phyloP scores from a whole-genome alignment of 495 filamentous ascomycete genomes.

The Talaromyces borbonicus region DNA sequence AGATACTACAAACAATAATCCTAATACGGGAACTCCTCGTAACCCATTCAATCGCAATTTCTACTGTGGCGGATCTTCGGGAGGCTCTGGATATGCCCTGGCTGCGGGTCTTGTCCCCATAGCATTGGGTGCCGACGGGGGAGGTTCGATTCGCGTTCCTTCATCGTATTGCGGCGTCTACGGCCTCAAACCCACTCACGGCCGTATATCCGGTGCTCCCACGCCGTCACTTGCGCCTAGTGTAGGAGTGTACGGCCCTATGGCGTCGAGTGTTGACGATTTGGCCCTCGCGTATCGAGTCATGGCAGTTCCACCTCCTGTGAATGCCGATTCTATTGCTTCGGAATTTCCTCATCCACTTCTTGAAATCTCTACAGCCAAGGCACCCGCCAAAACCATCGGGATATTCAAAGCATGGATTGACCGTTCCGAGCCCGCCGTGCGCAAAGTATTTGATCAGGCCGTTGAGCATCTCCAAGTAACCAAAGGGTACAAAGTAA shows the following conservation, averaged over 20 bases:
- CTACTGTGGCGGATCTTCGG: slow-evolving; percentile 85
- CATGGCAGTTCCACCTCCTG: slow-evolving; percentile 62
- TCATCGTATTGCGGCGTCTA: slow-evolving; percentile 76
- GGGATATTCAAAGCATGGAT: slow-evolving; percentile 75
- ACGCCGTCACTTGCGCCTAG: slow-evolving; percentile 50
- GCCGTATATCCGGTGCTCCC: slow-evolving; percentile 58
- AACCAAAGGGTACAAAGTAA: slow-evolving; percentile 50
- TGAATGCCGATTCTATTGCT: slow-evolving; percentile 33
- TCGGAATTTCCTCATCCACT: slow-evolving; percentile 40
- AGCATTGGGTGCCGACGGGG: slow-evolving; percentile 75
- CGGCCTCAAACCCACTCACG: slow-evolving; percentile 77
- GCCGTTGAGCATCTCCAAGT: slow-evolving; percentile 52
- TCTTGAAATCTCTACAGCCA: slow-evolving; percentile 14
- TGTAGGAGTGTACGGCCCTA: slow-evolving; percentile 62
- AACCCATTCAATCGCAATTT: slow-evolving; percentile 76
- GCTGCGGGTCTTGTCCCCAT: slow-evolving; percentile 70
- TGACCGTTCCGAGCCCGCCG: slow-evolving; percentile 51
- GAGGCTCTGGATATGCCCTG: slow-evolving; percentile 73
- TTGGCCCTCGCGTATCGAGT: slow-evolving; percentile 73
- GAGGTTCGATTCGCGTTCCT: slow-evolving; percentile 78
- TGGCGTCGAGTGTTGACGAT: slow-evolving; percentile 69
- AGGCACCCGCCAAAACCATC: slow-evolving; percentile 43
- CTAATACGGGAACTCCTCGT: slow-evolving; percentile 63
- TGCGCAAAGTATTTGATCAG: slow-evolving; percentile 47
- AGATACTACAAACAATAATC: slow-evolving; percentile 81